Evolutionary conservation across 2,329 filamentous ascomycete species (phyloP).

Genomic region (Orbilia javanica): DNA sequence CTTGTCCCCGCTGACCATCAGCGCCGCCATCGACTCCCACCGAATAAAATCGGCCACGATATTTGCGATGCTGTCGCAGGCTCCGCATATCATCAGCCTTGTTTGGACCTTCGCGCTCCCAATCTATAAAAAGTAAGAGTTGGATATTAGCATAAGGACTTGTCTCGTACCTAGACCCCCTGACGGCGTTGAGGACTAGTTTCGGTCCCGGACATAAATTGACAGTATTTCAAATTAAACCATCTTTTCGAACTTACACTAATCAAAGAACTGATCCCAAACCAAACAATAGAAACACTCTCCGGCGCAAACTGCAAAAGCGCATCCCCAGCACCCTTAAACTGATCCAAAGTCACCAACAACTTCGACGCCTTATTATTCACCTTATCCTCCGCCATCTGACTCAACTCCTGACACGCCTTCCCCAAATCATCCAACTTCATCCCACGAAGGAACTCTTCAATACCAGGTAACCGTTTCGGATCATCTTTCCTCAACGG

Average conservation of each 20-base stretch:
- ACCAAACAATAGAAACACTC: constrained; percentile 51
- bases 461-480: not conserved
- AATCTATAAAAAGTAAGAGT: constrained; percentile 25
- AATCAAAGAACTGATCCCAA: constrained; percentile 47
- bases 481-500: constrained; percentile 12
- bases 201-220: no score
- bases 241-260: constrained; percentile 10
- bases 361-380: constrained; percentile 45
- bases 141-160: not conserved
- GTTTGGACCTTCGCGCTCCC: constrained; percentile 42
- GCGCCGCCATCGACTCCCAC: constrained; percentile 34
- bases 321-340: constrained; percentile 29
- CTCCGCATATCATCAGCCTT: constrained; percentile 40
- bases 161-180: no score
- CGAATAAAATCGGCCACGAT: constrained; percentile 40
- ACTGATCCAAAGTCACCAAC: constrained; percentile 33
- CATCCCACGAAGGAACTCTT: constrained; percentile 20
- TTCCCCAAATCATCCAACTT: constrained; percentile 24
- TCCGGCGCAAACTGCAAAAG: constrained; percentile 50
- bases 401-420: constrained; percentile 30
- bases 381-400: constrained; percentile 41
- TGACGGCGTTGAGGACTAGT: no score
- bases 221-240: no score
- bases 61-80: constrained; percentile 47
- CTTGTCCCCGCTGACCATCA: constrained; percentile 1